phyloP scores from a whole-genome alignment of 495 filamentous ascomycete genomes.

The Penicillium chermesinum region DNA sequence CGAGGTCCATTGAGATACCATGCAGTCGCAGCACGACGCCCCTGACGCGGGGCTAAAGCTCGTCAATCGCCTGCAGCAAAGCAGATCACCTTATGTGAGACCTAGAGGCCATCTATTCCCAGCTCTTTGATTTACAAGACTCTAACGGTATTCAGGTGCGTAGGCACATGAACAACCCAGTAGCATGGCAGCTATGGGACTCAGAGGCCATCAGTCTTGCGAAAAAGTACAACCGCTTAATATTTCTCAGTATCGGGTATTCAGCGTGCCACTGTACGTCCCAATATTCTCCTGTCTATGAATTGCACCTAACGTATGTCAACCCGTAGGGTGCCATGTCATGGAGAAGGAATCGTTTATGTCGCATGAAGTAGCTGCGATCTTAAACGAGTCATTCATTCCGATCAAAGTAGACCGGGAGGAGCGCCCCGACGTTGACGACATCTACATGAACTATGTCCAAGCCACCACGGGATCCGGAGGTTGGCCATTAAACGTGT shows the following conservation, averaged over 20 bases:
- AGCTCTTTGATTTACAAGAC: not conserved
- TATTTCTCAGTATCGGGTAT: constrained; percentile 96
- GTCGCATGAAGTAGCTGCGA: constrained; percentile 68
- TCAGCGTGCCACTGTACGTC: constrained; percentile 86
- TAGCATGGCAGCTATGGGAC: constrained; percentile 91
- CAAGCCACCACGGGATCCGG: constrained; percentile 89
- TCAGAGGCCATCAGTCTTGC: constrained; percentile 72
- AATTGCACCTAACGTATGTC: constrained; percentile 7
- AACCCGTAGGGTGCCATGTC: constrained; percentile 70
- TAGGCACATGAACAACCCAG: constrained; percentile 74
- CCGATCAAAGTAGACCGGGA: constrained; percentile 93
- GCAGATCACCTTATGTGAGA: constrained; percentile 73
- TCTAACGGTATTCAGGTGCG: constrained; percentile 53
- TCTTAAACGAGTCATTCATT: constrained; percentile 84
- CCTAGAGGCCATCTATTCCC: not conserved
- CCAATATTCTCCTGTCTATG: not conserved
- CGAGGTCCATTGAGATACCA: constrained; percentile 4
- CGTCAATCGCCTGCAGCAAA: constrained; percentile 66
- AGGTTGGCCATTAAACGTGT: constrained; percentile 96
- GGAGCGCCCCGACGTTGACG: constrained; percentile 91
- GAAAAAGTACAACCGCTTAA: constrained; percentile 70
- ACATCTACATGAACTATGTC: constrained; percentile 97
- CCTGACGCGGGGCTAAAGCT: constrained; percentile 37
- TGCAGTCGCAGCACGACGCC: constrained; percentile 27
- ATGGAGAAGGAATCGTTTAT: constrained; percentile 94